Percentiles rank a stretch among this genome's conserved stretches.
Conservation (phyloP, 1,139 yeast species). For the Hemisphaericaspora subhashii region DNA sequence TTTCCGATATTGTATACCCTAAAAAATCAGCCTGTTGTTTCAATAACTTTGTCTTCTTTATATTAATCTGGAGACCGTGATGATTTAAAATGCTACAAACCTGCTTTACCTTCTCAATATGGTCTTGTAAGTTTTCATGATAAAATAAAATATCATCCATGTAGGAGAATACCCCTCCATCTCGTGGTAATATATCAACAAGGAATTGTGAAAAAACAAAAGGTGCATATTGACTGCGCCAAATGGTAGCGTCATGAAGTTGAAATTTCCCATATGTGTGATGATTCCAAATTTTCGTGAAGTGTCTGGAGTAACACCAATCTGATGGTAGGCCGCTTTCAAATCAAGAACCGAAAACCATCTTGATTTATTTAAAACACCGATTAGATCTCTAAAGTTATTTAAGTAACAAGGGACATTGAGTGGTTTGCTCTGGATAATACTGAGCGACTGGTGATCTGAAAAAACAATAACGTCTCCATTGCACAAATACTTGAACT, state of each 20-base stretch:
- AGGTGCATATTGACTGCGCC: conserved; percentile 1
- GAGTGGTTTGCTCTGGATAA: too few species aligned
- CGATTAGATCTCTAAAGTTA: too few species aligned
- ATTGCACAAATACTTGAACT: too few species aligned
- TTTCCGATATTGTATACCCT: not conserved
- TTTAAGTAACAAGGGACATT: too few species aligned
- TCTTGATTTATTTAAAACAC: too few species aligned
- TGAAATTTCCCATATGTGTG: not conserved
- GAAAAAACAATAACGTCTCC: too few species aligned
- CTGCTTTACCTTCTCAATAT: too few species aligned
- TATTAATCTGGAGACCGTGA: not conserved
- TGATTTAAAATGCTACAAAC: not conserved
- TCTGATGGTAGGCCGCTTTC: not conserved
- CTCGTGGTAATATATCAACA: not conserved
- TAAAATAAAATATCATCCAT: not conserved
- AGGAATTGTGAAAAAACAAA: not conserved
- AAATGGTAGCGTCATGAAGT: not conserved
- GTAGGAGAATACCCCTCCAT: not conserved
- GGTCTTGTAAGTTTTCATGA: not conserved
- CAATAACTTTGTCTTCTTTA: not conserved
- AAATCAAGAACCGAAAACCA: not conserved
- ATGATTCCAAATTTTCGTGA: not conserved
- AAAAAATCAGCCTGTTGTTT: not conserved
- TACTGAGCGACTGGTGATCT: too few species aligned
- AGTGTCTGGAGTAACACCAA: not conserved